A percentile compares a stretch with the other conserved stretches of the same genome.
Evolutionary conservation across 2,329 filamentous ascomycete species (phyloP).

Genomic region (Diaporthe aspalathi): DNA sequence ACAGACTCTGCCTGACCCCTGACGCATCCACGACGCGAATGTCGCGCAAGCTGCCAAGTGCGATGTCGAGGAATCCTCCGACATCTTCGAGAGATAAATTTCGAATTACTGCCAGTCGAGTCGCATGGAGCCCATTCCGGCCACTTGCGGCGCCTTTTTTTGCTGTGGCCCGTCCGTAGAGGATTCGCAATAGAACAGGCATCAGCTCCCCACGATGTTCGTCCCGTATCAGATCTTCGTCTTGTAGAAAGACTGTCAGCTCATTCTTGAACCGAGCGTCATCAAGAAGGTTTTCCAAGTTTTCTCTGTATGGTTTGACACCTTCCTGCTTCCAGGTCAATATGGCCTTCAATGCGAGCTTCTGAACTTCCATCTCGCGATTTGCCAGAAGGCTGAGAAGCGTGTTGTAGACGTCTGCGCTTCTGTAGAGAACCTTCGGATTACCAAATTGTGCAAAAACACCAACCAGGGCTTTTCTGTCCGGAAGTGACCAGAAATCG

Average conservation of each 20-base stretch:
- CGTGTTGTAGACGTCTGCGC: conserved; percentile 79
- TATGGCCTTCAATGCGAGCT: conserved; percentile 83
- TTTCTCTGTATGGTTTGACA: conserved; percentile 83
- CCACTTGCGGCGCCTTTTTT: conserved; percentile 82
- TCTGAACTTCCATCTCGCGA: conserved; percentile 91
- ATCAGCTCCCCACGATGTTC: conserved; percentile 81
- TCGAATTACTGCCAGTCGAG: conserved; percentile 83
- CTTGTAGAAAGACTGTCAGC: conserved; percentile 86
- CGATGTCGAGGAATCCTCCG: conserved; percentile 84
- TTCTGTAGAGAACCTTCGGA: conserved; percentile 83
- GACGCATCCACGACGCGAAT: conserved; percentile 67
- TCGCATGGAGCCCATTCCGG: conserved; percentile 83
- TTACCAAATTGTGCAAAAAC: conserved; percentile 90
- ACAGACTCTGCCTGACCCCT: conserved; percentile 61
- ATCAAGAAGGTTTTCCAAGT: conserved; percentile 86
- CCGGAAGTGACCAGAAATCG: conserved; percentile 75
- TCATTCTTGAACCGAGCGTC: conserved; percentile 94
- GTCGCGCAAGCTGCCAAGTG: conserved; percentile 76
- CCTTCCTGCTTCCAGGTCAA: conserved; percentile 88
- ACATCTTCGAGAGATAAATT: conserved; percentile 80
- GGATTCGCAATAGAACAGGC: conserved; percentile 84
- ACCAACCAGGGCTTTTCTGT: conserved; percentile 84
- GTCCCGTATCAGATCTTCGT: conserved; percentile 77
- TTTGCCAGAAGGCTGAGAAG: conserved; percentile 83
- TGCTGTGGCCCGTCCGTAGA: conserved; percentile 91